Evolutionary conservation across 352 stramenopile species (phyloP).

Genomic region (Phytopythium ostracodes): DNA sequence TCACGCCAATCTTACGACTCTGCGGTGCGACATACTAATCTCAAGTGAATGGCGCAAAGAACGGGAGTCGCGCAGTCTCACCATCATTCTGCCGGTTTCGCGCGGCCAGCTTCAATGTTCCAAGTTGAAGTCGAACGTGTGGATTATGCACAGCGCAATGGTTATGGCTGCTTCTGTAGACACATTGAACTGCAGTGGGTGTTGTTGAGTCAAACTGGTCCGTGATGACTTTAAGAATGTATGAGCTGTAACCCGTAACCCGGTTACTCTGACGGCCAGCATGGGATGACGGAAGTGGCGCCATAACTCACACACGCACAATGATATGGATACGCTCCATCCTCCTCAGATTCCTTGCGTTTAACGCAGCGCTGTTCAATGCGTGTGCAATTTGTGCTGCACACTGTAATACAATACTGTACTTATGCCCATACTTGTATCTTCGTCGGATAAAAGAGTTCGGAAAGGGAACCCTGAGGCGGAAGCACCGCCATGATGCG

Average conservation of each 20-base stretch:
- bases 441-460: background rate
- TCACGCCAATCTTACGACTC: background rate
- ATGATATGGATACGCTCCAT: conserved; percentile 2
- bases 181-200: too few relatives aligned
- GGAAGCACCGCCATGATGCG: background rate
- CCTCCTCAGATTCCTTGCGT: conserved; percentile 1
- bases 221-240: background rate
- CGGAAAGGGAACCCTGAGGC: background rate
- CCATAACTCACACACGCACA: background rate
- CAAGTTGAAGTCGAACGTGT: background rate
- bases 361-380: background rate
- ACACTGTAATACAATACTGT: background rate
- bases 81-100: background rate
- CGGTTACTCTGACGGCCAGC: background rate
- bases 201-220: too few relatives aligned
- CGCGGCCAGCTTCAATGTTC: background rate
- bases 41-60: background rate
- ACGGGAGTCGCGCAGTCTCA: background rate
- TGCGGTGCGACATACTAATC: background rate
- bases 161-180: too few relatives aligned
- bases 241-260: background rate
- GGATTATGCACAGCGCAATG: background rate
- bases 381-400: background rate
- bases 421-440: background rate
- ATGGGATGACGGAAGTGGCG: background rate